Percentiles rank a stretch among this genome's conserved stretches.
Evolutionary conservation across 768 basidiomycete species (phyloP).

Genomic region (Baorangia bicolor): DNA sequence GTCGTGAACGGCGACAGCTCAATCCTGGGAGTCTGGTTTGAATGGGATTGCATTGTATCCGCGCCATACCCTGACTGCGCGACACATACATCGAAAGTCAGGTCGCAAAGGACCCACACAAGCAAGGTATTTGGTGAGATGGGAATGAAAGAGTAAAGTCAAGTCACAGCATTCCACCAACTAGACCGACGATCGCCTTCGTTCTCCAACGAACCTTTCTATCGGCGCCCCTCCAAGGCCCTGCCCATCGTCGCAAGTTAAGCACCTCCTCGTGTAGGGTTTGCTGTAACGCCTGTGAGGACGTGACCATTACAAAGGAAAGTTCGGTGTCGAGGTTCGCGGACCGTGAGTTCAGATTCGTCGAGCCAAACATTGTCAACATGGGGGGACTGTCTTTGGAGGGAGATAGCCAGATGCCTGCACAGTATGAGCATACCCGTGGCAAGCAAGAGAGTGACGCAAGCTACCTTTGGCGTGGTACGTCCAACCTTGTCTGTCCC

Average conservation of each 20-base stretch:
- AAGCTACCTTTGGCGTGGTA: conserved; percentile 93
- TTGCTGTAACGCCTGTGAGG: conserved; percentile 49
- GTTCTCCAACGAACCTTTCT: conserved; percentile 64
- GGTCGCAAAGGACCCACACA: neutral
- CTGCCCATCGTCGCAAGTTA: conserved; percentile 47
- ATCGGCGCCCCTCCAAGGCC: conserved; percentile 57
- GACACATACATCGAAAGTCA: neutral
- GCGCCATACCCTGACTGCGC: neutral
- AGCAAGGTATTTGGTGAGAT: conserved; percentile 6
- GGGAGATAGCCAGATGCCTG: conserved; percentile 86
- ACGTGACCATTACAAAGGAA: conserved; percentile 79
- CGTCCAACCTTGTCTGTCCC: conserved; percentile 90
- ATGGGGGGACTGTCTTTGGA: conserved; percentile 48
- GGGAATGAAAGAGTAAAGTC: neutral
- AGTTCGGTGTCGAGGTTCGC: conserved; percentile 89
- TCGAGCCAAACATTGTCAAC: conserved; percentile 89
- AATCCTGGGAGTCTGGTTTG: neutral
- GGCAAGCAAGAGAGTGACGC: neutral
- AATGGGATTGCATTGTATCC: conserved; percentile 1
- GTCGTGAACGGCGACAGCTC: conserved; percentile 2
- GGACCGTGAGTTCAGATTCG: conserved; percentile 91
- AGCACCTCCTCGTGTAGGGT: conserved; percentile 55
- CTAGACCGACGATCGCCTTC: conserved; percentile 57
- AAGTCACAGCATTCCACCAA: conserved; percentile 66
- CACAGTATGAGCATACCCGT: neutral